Percentiles rank a stretch among this genome's conserved stretches.
Conservation (phyloP, 2,329 filamentous ascomycete species). For the Scedosporium dehoogii region DNA sequence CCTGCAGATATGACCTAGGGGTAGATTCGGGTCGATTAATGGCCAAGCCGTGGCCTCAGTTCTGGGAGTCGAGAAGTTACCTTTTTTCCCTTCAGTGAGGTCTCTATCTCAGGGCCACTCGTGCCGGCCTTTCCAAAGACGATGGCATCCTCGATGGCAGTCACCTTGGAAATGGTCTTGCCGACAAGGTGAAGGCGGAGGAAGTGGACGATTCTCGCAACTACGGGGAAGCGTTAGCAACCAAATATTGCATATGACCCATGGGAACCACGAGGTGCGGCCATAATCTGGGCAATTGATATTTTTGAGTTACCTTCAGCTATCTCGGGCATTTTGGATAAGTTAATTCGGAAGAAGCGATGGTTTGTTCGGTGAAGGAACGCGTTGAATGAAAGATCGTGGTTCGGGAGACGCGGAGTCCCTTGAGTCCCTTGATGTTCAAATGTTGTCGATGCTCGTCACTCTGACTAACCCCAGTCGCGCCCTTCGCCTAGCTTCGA, state of each 20-base stretch:
- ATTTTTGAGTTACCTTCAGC: constrained; percentile 37
- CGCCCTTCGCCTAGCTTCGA: too few species aligned
- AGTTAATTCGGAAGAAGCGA: background rate
- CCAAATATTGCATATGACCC: background rate
- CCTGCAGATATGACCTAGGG: constrained; percentile 51
- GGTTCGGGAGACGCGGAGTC: background rate
- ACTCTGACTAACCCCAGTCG: too few species aligned
- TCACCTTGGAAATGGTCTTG: constrained; percentile 62
- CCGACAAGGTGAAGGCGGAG: constrained; percentile 76
- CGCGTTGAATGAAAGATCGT: background rate
- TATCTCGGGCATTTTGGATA: constrained; percentile 48
- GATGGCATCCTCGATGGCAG: constrained; percentile 68
- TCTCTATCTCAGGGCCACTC: constrained; percentile 62
- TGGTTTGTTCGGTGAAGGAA: background rate
- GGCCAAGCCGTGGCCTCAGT: background rate
- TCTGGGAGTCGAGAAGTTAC: constrained; percentile 14
- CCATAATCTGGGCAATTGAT: background rate
- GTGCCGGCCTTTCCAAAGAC: constrained; percentile 89
- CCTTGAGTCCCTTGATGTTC: too few species aligned
- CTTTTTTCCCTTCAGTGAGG: constrained; percentile 65
- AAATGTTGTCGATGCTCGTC: background rate
- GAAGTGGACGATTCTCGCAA: constrained; percentile 79
- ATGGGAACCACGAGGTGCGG: too few species aligned
- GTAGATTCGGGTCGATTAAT: background rate
- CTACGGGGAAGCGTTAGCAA: constrained; percentile 25